Percentiles rank a stretch among this genome's conserved stretches.
Evolutionary conservation across 129 eudicot species (phyloP).

Genomic region (Flaveria brownii): DNA sequence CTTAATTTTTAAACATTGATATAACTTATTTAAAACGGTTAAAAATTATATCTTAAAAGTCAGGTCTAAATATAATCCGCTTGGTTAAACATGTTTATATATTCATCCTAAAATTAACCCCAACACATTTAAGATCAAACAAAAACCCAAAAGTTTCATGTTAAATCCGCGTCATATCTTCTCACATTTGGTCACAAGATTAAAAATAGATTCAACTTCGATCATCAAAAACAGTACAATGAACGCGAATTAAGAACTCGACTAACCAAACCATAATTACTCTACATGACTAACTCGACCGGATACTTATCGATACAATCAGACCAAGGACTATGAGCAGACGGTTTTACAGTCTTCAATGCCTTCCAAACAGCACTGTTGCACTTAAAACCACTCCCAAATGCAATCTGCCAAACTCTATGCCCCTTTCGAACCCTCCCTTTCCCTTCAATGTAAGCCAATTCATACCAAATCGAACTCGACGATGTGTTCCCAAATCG

Average conservation of each 20-base stretch:
- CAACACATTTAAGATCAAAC: no score
- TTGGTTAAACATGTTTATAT: no score
- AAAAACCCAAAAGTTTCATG: no score
- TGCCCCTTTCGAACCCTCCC: conserved; percentile 58
- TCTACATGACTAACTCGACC: conserved; percentile 48
- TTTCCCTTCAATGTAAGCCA: conserved; percentile 67
- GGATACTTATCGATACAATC: conserved; percentile 77
- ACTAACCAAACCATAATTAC: neutral
- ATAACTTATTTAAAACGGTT: no score
- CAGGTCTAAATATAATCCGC: no score
- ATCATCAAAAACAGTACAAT: conserved; percentile 24
- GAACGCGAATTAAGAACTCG: neutral
- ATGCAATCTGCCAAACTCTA: conserved; percentile 77
- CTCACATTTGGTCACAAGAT: neutral
- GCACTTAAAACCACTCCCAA: conserved; percentile 76
- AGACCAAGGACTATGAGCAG: conserved; percentile 55
- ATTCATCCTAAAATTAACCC: no score
- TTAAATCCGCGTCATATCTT: no score
- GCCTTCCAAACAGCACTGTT: conserved; percentile 83
- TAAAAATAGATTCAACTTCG: conserved; percentile 17
- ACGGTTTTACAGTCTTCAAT: conserved; percentile 49
- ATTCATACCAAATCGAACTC: conserved; percentile 75
- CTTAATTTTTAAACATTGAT: no score
- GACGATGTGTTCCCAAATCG: conserved; percentile 77
- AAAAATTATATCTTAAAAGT: no score